Percentiles rank a stretch among this genome's conserved stretches.
Conservation (phyloP, 345 rosid genomes). For the Hypericum perforatum region DNA sequence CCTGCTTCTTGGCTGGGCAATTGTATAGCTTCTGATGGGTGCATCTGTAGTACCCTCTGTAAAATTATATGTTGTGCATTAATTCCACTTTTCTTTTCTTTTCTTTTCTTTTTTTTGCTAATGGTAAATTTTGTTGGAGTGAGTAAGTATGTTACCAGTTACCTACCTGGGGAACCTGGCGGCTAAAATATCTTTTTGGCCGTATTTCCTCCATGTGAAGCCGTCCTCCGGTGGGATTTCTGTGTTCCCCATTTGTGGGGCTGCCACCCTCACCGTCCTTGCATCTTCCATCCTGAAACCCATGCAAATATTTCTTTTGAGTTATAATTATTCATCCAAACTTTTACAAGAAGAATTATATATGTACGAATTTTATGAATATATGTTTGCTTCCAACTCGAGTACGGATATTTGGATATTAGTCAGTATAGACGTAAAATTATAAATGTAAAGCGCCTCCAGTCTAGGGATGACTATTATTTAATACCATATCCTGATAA, state of each 20-base stretch:
- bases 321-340: neutral
- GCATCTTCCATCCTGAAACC: constrained; percentile 31
- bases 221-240: constrained; percentile 79
- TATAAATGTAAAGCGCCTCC: too few relatives aligned
- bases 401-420: too few relatives aligned
- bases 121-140: too few relatives aligned
- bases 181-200: constrained; percentile 76
- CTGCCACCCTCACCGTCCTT: constrained; percentile 31
- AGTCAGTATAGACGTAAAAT: too few relatives aligned
- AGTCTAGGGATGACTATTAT: too few relatives aligned
- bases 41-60: constrained; percentile 78
- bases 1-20: constrained; percentile 85
- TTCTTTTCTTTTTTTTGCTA: too few relatives aligned
- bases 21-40: constrained; percentile 72
- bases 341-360: too few relatives aligned
- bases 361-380: too few relatives aligned
- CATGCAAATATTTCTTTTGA: neutral
- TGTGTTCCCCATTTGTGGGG: constrained; percentile 50
- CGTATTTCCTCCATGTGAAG: constrained; percentile 78
- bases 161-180: constrained; percentile 64
- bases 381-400: too few relatives aligned
- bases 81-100: too few relatives aligned
- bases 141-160: neutral
- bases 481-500: too few relatives aligned
- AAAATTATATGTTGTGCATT: too few relatives aligned